phyloP scores from a whole-genome alignment of 495 filamentous ascomycete genomes.

The Aspergillus kassunensis region DNA sequence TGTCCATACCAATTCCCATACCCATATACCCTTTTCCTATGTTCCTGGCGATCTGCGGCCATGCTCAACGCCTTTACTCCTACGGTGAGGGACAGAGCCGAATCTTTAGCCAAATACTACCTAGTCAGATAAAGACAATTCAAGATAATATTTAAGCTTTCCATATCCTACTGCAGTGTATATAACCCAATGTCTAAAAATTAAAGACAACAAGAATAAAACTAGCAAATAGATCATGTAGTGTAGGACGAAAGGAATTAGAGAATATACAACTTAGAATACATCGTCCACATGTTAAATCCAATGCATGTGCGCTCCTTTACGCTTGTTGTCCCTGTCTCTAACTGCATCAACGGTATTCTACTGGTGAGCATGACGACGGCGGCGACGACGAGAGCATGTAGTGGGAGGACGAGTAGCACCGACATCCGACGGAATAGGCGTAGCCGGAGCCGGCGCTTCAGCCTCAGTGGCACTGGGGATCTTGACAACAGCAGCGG shows the following conservation, averaged over 20 bases:
- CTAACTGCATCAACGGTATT: neutral
- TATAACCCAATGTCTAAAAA: no score
- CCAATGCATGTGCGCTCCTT: neutral
- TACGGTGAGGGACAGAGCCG: no score
- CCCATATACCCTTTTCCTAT: slow-evolving; percentile 15
- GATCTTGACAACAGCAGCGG: neutral
- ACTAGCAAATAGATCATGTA: no score
- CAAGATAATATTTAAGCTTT: no score
- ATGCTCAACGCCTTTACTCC: no score
- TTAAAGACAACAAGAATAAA: no score
- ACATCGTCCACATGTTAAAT: neutral
- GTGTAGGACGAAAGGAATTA: no score
- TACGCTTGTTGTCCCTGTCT: neutral
- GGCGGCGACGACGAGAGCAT: neutral
- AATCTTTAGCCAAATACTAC: no score
- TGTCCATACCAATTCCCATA: slow-evolving; percentile 23
- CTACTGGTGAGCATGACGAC: neutral
- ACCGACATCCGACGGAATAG: neutral
- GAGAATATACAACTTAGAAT: neutral
- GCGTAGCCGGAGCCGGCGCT: neutral
- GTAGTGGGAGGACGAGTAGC: neutral
- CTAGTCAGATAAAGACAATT: no score
- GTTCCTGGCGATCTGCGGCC: no score
- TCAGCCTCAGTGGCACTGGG: neutral
- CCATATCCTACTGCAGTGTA: no score